Base-by-base conservation (phyloP, 441 rosid genomes). In the Erodium trifolium region DNA sequence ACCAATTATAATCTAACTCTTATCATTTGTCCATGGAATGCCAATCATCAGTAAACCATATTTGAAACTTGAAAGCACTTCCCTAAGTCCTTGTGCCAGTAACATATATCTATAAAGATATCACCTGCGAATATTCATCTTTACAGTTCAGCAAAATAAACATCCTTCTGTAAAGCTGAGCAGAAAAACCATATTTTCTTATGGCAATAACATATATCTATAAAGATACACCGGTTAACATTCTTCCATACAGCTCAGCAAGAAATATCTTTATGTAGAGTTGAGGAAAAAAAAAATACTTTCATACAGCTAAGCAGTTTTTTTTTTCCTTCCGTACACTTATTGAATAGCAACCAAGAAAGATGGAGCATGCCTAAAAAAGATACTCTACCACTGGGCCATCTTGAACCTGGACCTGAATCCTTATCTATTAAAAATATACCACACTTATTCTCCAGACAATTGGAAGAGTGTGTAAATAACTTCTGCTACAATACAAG, bases 361-460 rank as follows among this genome's bases (percentile, higher is more conserved):
- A 19, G 23, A 2, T 60, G 64, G 34, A 19, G 64, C 64, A 60
- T 60, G 10, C 65, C 7, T 60, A 60, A 23, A 11, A 1, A 3
- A 60, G 14, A 0, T 35, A 9, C 64, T 60, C 65, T 60, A 60
- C 35, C 65, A 60, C 65, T 23, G 12, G 65, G 65, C 23, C 35
- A 23, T 60, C 65, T 60, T 60, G 65, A 23, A 19, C 3, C 23
- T 60, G 35, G 65, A 60, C 11, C 65, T 31, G 9, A 60, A 18
- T 60, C 34, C 65, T 17, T 19, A 18, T 18, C 63, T 57, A 19
- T 57, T 6, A 57, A 57, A 57, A 14, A 57, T 41, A 5, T 14
- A 57, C 17, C 10, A 17, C 12, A 57, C 63, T 6, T 18, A 17
- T 57, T 57, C 12, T 57, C 57, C 17, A 49, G 16, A 3, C 57